Base-by-base conservation (phyloP, 2,329 filamentous ascomycete species). In the Pseudogymnoascus sp. region DNA sequence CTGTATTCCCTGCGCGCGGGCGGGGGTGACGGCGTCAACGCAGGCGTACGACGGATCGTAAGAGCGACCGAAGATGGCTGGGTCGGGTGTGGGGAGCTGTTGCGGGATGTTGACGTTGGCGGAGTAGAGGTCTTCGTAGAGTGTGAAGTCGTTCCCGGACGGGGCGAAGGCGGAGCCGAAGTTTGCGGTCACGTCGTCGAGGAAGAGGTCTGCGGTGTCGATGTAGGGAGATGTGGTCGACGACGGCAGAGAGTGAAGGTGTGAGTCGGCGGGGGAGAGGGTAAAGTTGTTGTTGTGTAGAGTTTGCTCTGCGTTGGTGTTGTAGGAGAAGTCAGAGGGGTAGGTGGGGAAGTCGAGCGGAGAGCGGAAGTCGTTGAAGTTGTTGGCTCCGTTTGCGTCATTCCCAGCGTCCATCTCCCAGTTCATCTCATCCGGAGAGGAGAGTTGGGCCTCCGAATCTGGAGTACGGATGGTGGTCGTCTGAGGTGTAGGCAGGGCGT, bases 71-170 rank as follows among this genome's bases (percentile, higher is more conserved):
- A 42, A 65, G 59, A 81, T 79, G 31, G 64, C 71, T 75, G 65
- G 67, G 77, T 69, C 56, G 6, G 81, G 83, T 7, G 82, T 79
- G 17, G 83, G 82, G 65, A 88, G 74, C 70, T 84, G 83, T 1
- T 63, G 37, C n/a, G 60, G 60, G 11, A 62, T 13, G 11, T 11
- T 11, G 60, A 81, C 79, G 67, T 79, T 77, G 4, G 83, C 82
- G 64, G 80, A 81, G 70, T 88, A 88, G 38, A 88, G 80, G 67
- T 88, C 85, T 64, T 87, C 84, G 64, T 80, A 80, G 15, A 84
- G 78, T 63, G 81, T 83, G 71, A 89, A 88, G 62, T 86, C 83
- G 4, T 64, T 65, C 38, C 65, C 66, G 38, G 68, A 67, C 13
- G 35, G 65, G 21, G 81, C 80, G n/a, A 53, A 53, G 35, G 65